A percentile compares a stretch with the other conserved stretches of the same genome.
phyloP scores from a whole-genome alignment of 225 moss, liverwort and hornwort species.

The Bryoerythrophyllum caledonicum region DNA sequence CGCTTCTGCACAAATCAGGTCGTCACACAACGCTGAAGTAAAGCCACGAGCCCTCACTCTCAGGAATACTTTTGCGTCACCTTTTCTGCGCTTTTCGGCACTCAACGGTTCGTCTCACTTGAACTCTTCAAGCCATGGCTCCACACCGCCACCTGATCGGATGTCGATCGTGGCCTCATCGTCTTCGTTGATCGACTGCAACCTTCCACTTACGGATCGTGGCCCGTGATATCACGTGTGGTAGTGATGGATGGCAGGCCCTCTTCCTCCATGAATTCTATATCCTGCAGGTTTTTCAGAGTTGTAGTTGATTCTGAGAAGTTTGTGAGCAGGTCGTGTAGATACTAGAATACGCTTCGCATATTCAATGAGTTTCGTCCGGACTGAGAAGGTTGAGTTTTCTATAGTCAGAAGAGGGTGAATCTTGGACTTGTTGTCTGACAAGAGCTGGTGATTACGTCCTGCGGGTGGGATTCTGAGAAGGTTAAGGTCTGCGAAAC shows the following conservation, averaged over 20 bases:
- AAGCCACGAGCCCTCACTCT: neutral
- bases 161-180: neutral
- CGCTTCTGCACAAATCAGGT: neutral
- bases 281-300: neutral
- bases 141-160: neutral
- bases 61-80: neutral
- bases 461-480: too few relatives aligned
- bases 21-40: too few relatives aligned
- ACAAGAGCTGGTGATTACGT: too few relatives aligned
- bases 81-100: neutral
- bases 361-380: too few relatives aligned
- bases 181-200: neutral
- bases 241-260: neutral
- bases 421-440: too few relatives aligned
- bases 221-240: neutral
- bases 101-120: neutral
- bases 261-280: too few relatives aligned
- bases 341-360: too few relatives aligned
- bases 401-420: too few relatives aligned
- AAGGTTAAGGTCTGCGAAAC: too few relatives aligned
- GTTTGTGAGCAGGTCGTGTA: too few relatives aligned
- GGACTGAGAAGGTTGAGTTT: too few relatives aligned
- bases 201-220: neutral
- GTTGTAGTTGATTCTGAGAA: neutral
- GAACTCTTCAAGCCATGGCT: neutral